phyloP scores from a whole-genome alignment of 495 filamentous ascomycete genomes.

The Pseudomonodictys pantanalensis region DNA sequence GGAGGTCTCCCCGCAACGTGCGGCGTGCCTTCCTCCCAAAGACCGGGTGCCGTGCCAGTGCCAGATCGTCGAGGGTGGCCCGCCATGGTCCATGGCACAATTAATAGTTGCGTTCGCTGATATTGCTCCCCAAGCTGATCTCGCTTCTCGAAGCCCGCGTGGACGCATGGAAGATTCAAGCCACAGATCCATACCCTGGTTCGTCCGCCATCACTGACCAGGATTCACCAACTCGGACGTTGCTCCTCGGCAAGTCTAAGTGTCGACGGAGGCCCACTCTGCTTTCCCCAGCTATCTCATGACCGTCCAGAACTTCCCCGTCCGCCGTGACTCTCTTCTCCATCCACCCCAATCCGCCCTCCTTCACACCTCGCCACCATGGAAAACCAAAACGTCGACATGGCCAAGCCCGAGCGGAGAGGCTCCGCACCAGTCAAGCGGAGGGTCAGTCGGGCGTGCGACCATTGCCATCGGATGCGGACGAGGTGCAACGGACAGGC shows the following conservation, averaged over 20 bases:
- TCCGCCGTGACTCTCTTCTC: slow-evolving; percentile 2
- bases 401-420: slow-evolving; percentile 13
- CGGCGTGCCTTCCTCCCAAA: slow-evolving; percentile 7
- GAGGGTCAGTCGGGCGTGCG: slow-evolving; percentile 31
- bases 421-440: slow-evolving; percentile 22
- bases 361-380: slow-evolving; percentile 10
- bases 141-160: slow-evolving; percentile 35
- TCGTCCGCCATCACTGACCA: slow-evolving; percentile 17
- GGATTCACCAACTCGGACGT: slow-evolving; percentile 18
- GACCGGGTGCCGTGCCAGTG: slow-evolving; percentile 15
- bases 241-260: slow-evolving; percentile 32
- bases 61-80: slow-evolving; percentile 14
- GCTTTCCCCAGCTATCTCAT: slow-evolving; percentile 24
- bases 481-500: slow-evolving; percentile 30
- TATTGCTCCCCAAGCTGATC: slow-evolving; percentile 28
- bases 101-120: slow-evolving; percentile 27
- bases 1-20: not conserved
- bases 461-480: slow-evolving; percentile 30
- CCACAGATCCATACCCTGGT: slow-evolving; percentile 30
- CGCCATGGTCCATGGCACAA: slow-evolving; percentile 14
- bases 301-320: slow-evolving; percentile 19
- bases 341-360: not conserved
- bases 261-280: slow-evolving; percentile 19
- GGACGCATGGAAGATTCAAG: slow-evolving; percentile 30
- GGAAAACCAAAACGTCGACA: slow-evolving; percentile 3